Percentiles rank a stretch among this genome's conserved stretches.
Conservation (phyloP, 1,284 basidiomycete genomes). For the Tremellales sp. region DNA sequence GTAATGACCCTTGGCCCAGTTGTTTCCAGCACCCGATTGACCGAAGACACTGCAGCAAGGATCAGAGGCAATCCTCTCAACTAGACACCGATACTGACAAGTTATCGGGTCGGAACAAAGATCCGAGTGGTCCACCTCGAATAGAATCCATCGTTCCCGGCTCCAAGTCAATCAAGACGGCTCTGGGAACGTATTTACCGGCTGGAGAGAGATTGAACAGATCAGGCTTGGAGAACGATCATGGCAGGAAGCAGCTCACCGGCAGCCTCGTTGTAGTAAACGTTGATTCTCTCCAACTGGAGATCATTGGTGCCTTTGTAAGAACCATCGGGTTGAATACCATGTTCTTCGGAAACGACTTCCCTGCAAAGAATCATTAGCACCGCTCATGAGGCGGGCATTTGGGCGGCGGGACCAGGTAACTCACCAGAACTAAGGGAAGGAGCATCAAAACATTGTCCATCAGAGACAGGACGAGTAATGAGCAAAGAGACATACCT, state of each 20-base stretch:
- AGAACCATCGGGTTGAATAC: slow-evolving; percentile 82
- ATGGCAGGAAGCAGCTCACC: slow-evolving; percentile 53
- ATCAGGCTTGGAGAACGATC: no score
- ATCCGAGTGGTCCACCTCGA: slow-evolving; percentile 59
- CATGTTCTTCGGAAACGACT: slow-evolving; percentile 89
- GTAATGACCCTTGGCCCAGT: slow-evolving; percentile 58
- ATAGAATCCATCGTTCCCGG: slow-evolving; percentile 97
- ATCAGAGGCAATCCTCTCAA: neutral
- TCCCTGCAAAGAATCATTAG: slow-evolving; percentile 31
- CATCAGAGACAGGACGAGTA: no score
- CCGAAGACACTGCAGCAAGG: slow-evolving; percentile 50
- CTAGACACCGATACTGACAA: slow-evolving; percentile 33
- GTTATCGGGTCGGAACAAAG: slow-evolving; percentile 58
- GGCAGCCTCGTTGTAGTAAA: slow-evolving; percentile 90
- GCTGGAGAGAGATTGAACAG: no score
- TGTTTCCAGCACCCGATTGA: slow-evolving; percentile 58
- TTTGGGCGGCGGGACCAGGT: neutral
- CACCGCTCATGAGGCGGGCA: neutral
- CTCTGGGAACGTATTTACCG: slow-evolving; percentile 93
- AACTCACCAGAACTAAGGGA: slow-evolving; percentile 1
- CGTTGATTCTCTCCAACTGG: slow-evolving; percentile 95
- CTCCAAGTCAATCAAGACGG: slow-evolving; percentile 90
- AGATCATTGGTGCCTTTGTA: slow-evolving; percentile 93
- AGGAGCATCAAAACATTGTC: neutral
- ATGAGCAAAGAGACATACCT: no score